Percentiles rank a stretch among this genome's conserved stretches.
phyloP scores from a whole-genome alignment of 371 early-diverging fungal genomes.

The Basidiobolus meristosporus region DNA sequence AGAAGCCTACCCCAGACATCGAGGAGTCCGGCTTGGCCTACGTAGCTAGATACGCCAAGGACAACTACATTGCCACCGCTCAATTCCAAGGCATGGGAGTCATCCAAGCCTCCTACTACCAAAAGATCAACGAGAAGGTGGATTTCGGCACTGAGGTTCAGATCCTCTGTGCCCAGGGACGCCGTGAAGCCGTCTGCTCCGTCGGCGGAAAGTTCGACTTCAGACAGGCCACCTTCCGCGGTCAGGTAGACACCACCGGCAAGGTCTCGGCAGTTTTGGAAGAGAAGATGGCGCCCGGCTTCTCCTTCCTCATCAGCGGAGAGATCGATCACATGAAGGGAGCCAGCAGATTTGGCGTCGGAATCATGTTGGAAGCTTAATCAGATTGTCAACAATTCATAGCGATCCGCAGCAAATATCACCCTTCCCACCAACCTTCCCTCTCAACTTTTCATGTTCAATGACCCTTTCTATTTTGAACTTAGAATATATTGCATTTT shows the following conservation, averaged over 20 bases:
- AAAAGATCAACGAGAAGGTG: slow-evolving; percentile 79
- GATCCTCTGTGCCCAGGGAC: slow-evolving; percentile 45
- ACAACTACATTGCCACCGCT: slow-evolving; percentile 58
- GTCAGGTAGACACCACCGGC: slow-evolving; percentile 77
- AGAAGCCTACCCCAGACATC: slow-evolving; percentile 68
- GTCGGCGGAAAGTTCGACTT: slow-evolving; percentile 94
- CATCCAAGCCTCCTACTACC: slow-evolving; percentile 74
- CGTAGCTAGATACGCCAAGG: slow-evolving; percentile 52
- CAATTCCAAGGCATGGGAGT: slow-evolving; percentile 70
- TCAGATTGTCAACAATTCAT: not conserved
- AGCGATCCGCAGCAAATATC: too few species aligned
- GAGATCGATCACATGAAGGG: slow-evolving; percentile 88
- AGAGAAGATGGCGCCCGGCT: slow-evolving; percentile 86
- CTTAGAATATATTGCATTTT: too few species aligned
- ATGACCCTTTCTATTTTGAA: too few species aligned
- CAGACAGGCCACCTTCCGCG: slow-evolving; percentile 75
- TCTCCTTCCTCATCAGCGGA: slow-evolving; percentile 78
- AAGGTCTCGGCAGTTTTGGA: slow-evolving; percentile 75
- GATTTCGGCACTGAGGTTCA: slow-evolving; percentile 89
- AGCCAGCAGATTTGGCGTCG: slow-evolving; percentile 5
- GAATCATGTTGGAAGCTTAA: slow-evolving; percentile 6
- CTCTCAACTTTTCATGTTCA: too few species aligned
- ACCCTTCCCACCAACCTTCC: too few species aligned
- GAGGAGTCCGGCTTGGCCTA: slow-evolving; percentile 63
- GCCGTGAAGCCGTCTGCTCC: slow-evolving; percentile 80